Evolutionary conservation across 1,284 basidiomycete species (phyloP).

Genomic region (Stereum hirsutum): DNA sequence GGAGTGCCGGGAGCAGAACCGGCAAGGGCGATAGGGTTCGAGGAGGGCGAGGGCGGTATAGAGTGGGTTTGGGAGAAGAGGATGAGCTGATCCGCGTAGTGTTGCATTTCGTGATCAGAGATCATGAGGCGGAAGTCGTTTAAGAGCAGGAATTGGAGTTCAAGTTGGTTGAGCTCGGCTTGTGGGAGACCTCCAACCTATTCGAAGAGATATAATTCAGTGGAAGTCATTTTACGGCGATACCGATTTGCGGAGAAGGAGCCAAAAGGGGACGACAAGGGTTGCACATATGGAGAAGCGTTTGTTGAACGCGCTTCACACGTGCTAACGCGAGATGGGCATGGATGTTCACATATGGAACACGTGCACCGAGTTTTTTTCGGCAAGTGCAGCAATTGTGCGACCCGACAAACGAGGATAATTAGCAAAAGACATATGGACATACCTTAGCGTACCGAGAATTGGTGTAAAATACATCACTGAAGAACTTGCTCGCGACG

Average conservation of each 20-base stretch:
- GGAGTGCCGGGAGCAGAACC: not conserved
- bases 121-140: constrained; percentile 94
- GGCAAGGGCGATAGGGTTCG: constrained; percentile 6
- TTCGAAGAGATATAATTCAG: no score
- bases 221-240: no score
- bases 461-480: constrained; percentile 99
- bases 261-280: no score
- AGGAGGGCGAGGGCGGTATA: constrained; percentile 17
- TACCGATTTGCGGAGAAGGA: no score
- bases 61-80: constrained; percentile 42
- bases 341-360: no score
- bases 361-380: no score
- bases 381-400: no score
- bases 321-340: no score
- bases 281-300: no score
- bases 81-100: constrained; percentile 85
- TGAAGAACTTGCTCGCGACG: constrained; percentile 98
- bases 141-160: constrained; percentile 92
- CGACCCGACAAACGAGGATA: no score
- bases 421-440: constrained; percentile 14
- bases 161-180: constrained; percentile 91
- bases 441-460: constrained; percentile 95
- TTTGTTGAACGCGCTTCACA: no score
- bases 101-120: constrained; percentile 86
- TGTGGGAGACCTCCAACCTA: constrained; percentile 93